phyloP scores from a whole-genome alignment of 2,329 filamentous ascomycete genomes.

The Waltergamsia citrina region DNA sequence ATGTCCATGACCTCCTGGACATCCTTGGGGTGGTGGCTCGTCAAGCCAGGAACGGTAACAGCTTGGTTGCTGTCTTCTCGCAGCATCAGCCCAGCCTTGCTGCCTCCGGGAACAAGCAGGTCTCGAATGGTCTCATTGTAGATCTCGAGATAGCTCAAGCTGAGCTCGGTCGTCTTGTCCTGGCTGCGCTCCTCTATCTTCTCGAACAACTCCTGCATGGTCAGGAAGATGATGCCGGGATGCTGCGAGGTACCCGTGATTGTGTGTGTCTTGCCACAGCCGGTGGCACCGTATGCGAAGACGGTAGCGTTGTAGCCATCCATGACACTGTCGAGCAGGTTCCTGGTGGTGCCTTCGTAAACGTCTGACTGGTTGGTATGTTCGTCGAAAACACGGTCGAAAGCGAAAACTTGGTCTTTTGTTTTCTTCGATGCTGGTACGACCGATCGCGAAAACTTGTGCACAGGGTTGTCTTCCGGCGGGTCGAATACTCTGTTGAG shows the following conservation, averaged over 20 bases:
- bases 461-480: constrained; percentile 86
- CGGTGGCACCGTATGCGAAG: constrained; percentile 95
- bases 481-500: constrained; percentile 86
- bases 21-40: constrained; percentile 82
- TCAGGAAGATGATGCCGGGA: constrained; percentile 95
- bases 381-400: constrained; percentile 95
- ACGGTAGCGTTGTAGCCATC: constrained; percentile 99
- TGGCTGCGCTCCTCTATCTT: constrained; percentile 79
- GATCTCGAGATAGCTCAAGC: constrained; percentile 92
- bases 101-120: constrained; percentile 71
- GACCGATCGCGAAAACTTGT: constrained; percentile 75
- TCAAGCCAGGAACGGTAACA: constrained; percentile 83
- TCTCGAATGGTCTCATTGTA: constrained; percentile 99
- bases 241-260: constrained; percentile 88
- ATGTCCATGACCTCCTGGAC: constrained; percentile 99
- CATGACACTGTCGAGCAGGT: constrained; percentile 85
- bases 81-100: constrained; percentile 79
- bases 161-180: constrained; percentile 83
- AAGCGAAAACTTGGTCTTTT: constrained; percentile 96
- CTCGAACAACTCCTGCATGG: constrained; percentile 98
- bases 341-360: constrained; percentile 86
- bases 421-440: constrained; percentile 80
- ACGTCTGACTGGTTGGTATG: constrained; percentile 87
- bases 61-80: constrained; percentile 90
- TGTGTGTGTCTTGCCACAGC: constrained; percentile 97